A percentile compares a stretch with the other conserved stretches of the same genome.
Evolutionary conservation across 169 alveolate species (phyloP).

Genomic region (Eimeria zaria): DNA sequence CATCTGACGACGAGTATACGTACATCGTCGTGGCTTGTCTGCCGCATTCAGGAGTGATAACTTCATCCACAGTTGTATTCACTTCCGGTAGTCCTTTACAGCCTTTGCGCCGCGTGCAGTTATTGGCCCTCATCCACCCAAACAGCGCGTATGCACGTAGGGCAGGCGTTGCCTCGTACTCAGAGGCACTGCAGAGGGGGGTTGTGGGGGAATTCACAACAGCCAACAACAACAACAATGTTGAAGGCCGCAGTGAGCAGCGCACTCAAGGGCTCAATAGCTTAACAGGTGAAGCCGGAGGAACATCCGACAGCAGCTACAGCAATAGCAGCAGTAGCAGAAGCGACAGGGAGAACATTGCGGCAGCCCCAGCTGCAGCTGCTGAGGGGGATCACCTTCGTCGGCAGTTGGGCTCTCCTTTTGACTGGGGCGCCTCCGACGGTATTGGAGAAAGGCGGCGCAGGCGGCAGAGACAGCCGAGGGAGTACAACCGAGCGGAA

Average conservation of each 20-base stretch:
- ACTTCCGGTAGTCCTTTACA: conserved; percentile 67
- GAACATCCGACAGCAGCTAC: neutral
- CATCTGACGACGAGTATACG: conserved; percentile 29
- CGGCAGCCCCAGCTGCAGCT: conserved; percentile 13
- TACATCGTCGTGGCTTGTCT: conserved; percentile 80
- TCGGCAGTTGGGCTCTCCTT: conserved; percentile 67
- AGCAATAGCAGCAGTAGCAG: neutral
- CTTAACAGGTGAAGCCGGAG: neutral
- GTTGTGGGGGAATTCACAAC: conserved; percentile 60
- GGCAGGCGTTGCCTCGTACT: conserved; percentile 78
- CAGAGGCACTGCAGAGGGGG: conserved; percentile 69
- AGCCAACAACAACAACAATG: neutral
- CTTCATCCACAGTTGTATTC: conserved; percentile 53
- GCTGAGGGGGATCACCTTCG: conserved; percentile 4
- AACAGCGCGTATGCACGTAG: conserved; percentile 75
- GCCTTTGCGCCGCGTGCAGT: conserved; percentile 84
- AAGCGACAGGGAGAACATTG: neutral
- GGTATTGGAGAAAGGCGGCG: conserved; percentile 58
- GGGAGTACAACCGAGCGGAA: conserved; percentile 55
- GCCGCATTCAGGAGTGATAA: conserved; percentile 73
- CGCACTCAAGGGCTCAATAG: neutral
- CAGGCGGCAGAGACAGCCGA: conserved; percentile 25
- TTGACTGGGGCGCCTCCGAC: conserved; percentile 34
- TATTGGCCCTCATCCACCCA: conserved; percentile 83
- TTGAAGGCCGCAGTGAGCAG: neutral